Percentiles rank a stretch among this genome's conserved stretches.
These are phyloP conservation scores for Plasmopara viticola DNA, from an alignment of 352 stramenopile genomes.

Conservation along the genomic window DNA sequence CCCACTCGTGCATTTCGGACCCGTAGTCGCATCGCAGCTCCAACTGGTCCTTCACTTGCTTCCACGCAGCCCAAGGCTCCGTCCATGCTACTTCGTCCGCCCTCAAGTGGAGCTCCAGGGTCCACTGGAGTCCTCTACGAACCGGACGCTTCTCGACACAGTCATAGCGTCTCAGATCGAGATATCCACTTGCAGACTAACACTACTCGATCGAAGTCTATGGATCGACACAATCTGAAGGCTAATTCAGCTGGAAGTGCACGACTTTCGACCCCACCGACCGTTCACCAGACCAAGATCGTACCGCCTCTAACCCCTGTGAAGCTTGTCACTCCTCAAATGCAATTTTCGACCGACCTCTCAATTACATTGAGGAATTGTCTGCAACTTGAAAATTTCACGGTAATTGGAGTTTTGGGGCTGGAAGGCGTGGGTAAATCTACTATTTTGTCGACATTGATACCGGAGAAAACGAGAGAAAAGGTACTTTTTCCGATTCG, in stretches of 20 bases:
- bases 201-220: conserved; percentile 9
- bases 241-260: background rate
- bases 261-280: conserved; percentile 8
- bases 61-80: conserved; percentile 41
- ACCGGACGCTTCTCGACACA: conserved; percentile 12
- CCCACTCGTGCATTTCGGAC: conserved; percentile 21
- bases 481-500: conserved; percentile 31
- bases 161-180: conserved; percentile 12
- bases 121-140: conserved; percentile 22
- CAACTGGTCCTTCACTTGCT: conserved; percentile 3
- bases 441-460: conserved; percentile 57
- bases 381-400: conserved; percentile 63
- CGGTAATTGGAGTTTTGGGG: conserved; percentile 57
- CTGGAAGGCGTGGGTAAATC: conserved; percentile 72
- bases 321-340: conserved; percentile 52
- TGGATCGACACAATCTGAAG: conserved; percentile 10
- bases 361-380: conserved; percentile 42
- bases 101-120: conserved; percentile 1
- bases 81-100: conserved; percentile 28
- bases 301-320: conserved; percentile 27
- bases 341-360: conserved; percentile 63
- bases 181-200: conserved; percentile 18
- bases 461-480: conserved; percentile 7
- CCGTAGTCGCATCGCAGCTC: conserved; percentile 23
- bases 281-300: conserved; percentile 15